Conservation (phyloP, 257 asterid genomes). For the Eucommia ulmoides region DNA sequence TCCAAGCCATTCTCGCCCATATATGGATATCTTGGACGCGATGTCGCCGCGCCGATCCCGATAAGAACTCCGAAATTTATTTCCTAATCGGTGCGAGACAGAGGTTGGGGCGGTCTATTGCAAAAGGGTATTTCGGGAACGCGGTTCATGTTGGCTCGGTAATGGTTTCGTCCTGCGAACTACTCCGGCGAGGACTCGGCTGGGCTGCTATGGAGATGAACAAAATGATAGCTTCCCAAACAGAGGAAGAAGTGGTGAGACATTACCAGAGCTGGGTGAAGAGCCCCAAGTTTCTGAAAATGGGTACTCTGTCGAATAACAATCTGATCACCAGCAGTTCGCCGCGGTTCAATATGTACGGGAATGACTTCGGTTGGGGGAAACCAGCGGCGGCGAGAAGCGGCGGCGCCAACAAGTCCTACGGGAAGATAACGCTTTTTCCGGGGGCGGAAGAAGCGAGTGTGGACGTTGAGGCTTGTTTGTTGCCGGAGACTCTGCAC, state of each 20-base stretch:
- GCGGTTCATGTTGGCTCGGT: conserved; percentile 1
- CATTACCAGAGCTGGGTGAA: conserved; percentile 16
- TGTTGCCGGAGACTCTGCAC: conserved; percentile 17
- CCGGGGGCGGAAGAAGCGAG: conserved; percentile 29
- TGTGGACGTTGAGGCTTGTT: conserved; percentile 36
- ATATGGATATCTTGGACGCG: conserved; percentile 22
- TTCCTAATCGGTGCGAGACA: conserved; percentile 16
- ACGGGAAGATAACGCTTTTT: conserved; percentile 32
- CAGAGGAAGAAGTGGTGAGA: background rate
- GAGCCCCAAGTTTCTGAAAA: conserved; percentile 7
- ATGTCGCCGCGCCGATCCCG: background rate
- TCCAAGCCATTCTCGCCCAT: conserved; percentile 34
- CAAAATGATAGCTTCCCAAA: conserved; percentile 13
- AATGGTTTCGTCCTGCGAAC: background rate
- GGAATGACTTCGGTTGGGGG: conserved; percentile 50
- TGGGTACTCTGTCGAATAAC: background rate
- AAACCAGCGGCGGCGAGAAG: conserved; percentile 35
- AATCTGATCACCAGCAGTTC: conserved; percentile 23
- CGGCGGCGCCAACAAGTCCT: conserved; percentile 26
- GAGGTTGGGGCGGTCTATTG: conserved; percentile 22
- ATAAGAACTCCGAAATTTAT: conserved; percentile 1
- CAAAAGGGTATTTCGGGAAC: conserved; percentile 30
- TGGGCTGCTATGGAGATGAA: conserved; percentile 17
- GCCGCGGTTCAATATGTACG: conserved; percentile 38
- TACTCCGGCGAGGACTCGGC: conserved; percentile 16